A percentile compares a stretch with the other conserved stretches of the same genome.
Evolutionary conservation across 805 yeast genomes (phyloP).

Genomic region (Candida maris): DNA sequence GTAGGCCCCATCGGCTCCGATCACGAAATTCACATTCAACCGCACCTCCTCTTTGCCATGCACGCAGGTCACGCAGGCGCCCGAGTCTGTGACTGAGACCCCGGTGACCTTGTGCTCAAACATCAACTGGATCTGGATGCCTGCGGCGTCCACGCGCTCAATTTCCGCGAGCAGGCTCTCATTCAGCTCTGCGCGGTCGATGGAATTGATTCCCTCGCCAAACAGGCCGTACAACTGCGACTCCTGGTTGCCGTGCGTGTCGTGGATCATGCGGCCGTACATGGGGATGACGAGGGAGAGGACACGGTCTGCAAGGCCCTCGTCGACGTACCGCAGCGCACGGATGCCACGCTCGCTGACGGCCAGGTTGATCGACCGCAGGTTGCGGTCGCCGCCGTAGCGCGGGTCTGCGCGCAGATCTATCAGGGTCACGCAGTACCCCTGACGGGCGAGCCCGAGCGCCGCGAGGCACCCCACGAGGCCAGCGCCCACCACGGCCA

Average conservation of each 20-base stretch:
- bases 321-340: slow-evolving; percentile 62
- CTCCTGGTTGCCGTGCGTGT: slow-evolving; percentile 54
- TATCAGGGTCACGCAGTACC: slow-evolving; percentile 66
- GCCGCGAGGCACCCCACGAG: slow-evolving; percentile 85
- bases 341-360: slow-evolving; percentile 80
- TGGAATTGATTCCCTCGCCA: slow-evolving; percentile 83
- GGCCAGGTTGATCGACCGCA: slow-evolving; percentile 80
- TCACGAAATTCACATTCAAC: slow-evolving; percentile 50
- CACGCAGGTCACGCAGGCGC: slow-evolving; percentile 8
- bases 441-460: slow-evolving; percentile 69
- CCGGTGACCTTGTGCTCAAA: slow-evolving; percentile 57
- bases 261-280: slow-evolving; percentile 89
- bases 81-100: slow-evolving; percentile 32
- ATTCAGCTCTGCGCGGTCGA: slow-evolving; percentile 72
- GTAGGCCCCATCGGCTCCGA: slow-evolving; percentile 87
- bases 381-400: slow-evolving; percentile 24
- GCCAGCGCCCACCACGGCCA: slow-evolving; percentile 83
- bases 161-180: slow-evolving; percentile 61
- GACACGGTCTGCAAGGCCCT: slow-evolving; percentile 51
- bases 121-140: slow-evolving; percentile 35
- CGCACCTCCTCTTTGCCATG: slow-evolving; percentile 2
- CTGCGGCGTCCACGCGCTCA: slow-evolving; percentile 33
- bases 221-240: slow-evolving; percentile 74
- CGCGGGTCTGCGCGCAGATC: slow-evolving; percentile 74
- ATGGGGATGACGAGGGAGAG: slow-evolving; percentile 70